A percentile compares a stretch with the other conserved stretches of the same genome.
phyloP scores from a whole-genome alignment of 1,284 basidiomycete genomes.

The Microstroma glucosiphilum region DNA sequence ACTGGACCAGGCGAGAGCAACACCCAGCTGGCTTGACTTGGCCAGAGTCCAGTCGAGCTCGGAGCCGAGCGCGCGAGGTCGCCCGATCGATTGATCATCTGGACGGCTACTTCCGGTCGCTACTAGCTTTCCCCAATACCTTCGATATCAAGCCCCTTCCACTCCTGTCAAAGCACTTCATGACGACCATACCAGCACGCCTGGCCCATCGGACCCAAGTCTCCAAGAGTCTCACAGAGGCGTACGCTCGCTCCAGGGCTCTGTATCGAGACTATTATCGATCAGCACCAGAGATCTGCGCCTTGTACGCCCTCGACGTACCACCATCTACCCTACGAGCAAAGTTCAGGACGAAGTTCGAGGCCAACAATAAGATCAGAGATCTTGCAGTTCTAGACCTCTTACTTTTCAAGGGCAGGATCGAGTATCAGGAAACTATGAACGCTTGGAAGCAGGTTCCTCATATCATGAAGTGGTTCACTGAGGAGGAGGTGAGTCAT shows the following conservation, averaged over 20 bases:
- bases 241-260: constrained; percentile 65
- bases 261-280: constrained; percentile 92
- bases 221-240: constrained; percentile 60
- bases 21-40: too few species aligned
- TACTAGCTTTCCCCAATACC: too few species aligned
- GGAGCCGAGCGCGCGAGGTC: too few species aligned
- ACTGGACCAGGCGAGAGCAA: too few species aligned
- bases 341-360: constrained; percentile 79
- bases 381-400: constrained; percentile 81
- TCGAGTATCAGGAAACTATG: constrained; percentile 86
- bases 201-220: constrained; percentile 64
- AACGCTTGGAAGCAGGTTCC: constrained; percentile 81
- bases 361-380: constrained; percentile 73
- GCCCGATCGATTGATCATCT: too few species aligned
- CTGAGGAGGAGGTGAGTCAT: constrained; percentile 52
- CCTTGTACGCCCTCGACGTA: constrained; percentile 76
- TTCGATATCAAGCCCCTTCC: too few species aligned
- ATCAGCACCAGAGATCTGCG: constrained; percentile 81
- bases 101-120: too few species aligned
- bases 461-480: constrained; percentile 52
- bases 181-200: constrained; percentile 85
- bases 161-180: constrained; percentile 38
- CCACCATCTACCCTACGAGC: constrained; percentile 75
- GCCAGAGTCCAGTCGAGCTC: too few species aligned
- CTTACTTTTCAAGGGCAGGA: constrained; percentile 74